Evolutionary conservation across 2,329 filamentous ascomycete genomes (phyloP), one percentile per base, ranked within the genome.

Genomic region (Monilinia fructigena): DNA sequence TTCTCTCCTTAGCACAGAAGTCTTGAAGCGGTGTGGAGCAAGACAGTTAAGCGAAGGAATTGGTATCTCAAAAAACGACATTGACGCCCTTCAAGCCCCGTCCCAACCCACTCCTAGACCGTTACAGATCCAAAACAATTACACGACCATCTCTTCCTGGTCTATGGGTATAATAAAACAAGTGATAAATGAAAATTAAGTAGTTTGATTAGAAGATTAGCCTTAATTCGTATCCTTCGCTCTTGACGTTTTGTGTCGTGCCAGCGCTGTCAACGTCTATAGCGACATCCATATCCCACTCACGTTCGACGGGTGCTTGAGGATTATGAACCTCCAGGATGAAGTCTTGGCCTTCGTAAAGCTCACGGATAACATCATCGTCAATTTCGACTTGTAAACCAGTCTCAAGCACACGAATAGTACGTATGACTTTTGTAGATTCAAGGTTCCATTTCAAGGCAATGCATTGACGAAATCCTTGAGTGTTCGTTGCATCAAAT

Each of bases 341-440:
- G 89, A 98, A 95, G 74, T 97, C 94, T 77, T 98, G 92, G 42
- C 93, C 93, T 79, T 99, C 95, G 1, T 87, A 85, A 63, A 98
- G 82, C 76, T 94, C 90, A 55, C 85, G 85, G 42, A 98, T 86
- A 58, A 96, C 89, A 69, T 97, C 93, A 74, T 98, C 93, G 74
- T 98, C 95, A 72, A 98, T 85, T 74, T 96, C 86, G 65, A 98
- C 87, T 73, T 93, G 87, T 1, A 97, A 79, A 0, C 92, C 92
- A 70, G 88, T 87, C 18, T 87, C 70, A 82, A 91, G 89, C 63
- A 93, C 81, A 66, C 87, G 91, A 5, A 96, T 81, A 1, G 89
- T 88, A 47, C 90, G 88, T 1, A 87, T 80, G 10, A 97, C 86
- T 68, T 85, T 86, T 2, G 84, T 83, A 0, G 90, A 82, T 69